Conservation (phyloP, 23 red algal species). For the Cyanidiococcus yangmingshanensis region DNA sequence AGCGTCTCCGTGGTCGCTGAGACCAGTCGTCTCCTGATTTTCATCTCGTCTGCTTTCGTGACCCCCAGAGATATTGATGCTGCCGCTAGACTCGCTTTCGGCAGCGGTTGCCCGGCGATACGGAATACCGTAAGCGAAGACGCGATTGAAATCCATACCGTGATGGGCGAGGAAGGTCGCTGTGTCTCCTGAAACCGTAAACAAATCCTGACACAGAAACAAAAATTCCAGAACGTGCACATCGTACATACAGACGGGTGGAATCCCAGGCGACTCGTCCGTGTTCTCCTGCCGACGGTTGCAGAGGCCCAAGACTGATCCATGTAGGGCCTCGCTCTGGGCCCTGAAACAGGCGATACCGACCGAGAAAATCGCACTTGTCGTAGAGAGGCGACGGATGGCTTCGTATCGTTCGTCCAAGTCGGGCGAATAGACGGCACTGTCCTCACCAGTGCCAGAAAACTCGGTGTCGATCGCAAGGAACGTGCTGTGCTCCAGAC, state of each 20-base stretch:
- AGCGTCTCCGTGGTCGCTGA: background rate
- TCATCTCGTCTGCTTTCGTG: background rate
- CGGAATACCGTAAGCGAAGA: conserved; percentile 68
- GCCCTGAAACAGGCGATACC: conserved; percentile 48
- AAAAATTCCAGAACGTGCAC: conserved; percentile 79
- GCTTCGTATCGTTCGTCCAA: conserved; percentile 39
- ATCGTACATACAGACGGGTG: conserved; percentile 9
- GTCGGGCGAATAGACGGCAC: conserved; percentile 21
- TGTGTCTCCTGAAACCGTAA: conserved; percentile 35
- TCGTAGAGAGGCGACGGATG: conserved; percentile 36
- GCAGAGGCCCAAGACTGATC: background rate
- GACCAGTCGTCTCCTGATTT: background rate
- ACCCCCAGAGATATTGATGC: background rate
- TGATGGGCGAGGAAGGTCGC: conserved; percentile 62
- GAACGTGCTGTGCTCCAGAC: conserved; percentile 24
- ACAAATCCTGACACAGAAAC: conserved; percentile 38
- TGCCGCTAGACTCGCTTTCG: background rate
- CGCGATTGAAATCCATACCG: conserved; percentile 75
- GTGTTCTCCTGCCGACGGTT: background rate
- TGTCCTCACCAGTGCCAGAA: conserved; percentile 47
- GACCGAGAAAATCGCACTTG: conserved; percentile 54
- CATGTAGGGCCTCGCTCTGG: background rate
- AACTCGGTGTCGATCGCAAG: conserved; percentile 90
- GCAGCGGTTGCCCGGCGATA: conserved; percentile 39
- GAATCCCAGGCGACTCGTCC: background rate